Evolutionary conservation across 306 rosid genomes (phyloP).

Genomic region (cucumber (Cucumis sativus)): Cucumber_9930_V3 NC_026658.2:26330501-26331000

Average conservation of each 20-base stretch:
- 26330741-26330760: constrained; percentile 53
- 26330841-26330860: constrained; percentile 30
- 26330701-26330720: constrained; percentile 19
- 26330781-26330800: constrained; percentile 30
- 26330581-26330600: constrained; percentile 20
- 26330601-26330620: constrained; percentile 13
- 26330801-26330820: constrained; percentile 33
- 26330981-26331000: constrained; percentile 25
- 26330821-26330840: constrained; percentile 36
- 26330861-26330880: constrained; percentile 39
- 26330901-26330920: constrained; percentile 34
- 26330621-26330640: constrained; percentile 16
- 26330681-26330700: constrained; percentile 46
- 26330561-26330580: constrained; percentile 33
- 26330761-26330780: constrained; percentile 34
- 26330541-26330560: constrained; percentile 26
- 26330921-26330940: constrained; percentile 32
- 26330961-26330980: constrained; percentile 28
- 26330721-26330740: constrained; percentile 43
- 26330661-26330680: constrained; percentile 28
- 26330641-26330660: constrained; percentile 25
- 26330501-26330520: constrained; percentile 62
- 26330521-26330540: constrained; percentile 25
- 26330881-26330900: constrained; percentile 40
- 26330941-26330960: constrained; percentile 29